Conservation (phyloP, 176 grass and related monocot genomes). For the Carex scoparia region DNA sequence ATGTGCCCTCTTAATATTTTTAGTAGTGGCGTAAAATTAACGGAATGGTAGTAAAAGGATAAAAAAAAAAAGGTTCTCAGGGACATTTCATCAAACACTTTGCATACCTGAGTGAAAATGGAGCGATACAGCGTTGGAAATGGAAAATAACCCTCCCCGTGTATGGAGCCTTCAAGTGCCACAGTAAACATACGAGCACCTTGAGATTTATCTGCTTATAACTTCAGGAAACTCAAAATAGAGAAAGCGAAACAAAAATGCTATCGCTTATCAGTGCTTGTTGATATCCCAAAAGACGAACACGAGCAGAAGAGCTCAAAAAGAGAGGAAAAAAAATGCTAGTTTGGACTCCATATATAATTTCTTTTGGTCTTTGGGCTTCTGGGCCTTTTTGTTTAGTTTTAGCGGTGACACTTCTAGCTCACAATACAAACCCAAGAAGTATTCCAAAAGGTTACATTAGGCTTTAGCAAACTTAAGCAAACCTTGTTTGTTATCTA, state of each 20-base stretch:
- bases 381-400: background rate
- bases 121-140: background rate
- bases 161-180: background rate
- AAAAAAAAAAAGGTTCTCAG: background rate
- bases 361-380: background rate
- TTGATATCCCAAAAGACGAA: no score
- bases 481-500: background rate
- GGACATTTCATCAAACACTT: slow-evolving; percentile 24
- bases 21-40: background rate
- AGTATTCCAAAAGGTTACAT: background rate
- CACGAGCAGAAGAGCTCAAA: no score
- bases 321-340: no score
- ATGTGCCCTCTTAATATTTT: background rate
- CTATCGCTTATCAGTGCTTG: no score
- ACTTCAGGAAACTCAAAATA: background rate
- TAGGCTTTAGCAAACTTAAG: background rate
- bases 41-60: background rate
- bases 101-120: slow-evolving; percentile 23
- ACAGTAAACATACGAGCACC: background rate
- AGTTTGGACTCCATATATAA: no score
- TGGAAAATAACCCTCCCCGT: background rate
- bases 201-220: background rate
- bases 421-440: background rate
- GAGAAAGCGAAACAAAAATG: no score
- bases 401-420: no score